These are phyloP conservation scores for Diaporthe sp. DNA, from an alignment of 2,329 filamentous ascomycete species.

Conservation along the genomic window DNA sequence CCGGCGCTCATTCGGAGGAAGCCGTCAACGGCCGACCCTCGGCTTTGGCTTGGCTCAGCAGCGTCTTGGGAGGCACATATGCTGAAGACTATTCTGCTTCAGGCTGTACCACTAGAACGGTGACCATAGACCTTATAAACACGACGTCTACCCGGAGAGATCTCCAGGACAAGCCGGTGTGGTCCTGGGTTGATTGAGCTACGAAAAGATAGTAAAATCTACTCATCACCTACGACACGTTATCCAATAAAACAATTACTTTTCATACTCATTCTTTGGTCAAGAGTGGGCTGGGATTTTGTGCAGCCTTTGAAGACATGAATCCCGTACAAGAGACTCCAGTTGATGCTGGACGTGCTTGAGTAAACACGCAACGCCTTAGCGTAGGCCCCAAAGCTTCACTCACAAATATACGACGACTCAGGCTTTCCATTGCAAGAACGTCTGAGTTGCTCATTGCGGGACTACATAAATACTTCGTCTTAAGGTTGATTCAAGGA, in stretches of 20 bases:
- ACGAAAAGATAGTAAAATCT: too few species aligned
- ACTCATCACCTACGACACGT: too few species aligned
- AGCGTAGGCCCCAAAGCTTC: not conserved
- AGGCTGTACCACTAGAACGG: slow-evolving; percentile 15
- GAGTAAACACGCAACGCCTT: too few species aligned
- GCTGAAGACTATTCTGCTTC: slow-evolving; percentile 16
- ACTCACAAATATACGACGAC: not conserved
- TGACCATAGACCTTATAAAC: slow-evolving; percentile 29
- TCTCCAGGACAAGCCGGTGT: not conserved
- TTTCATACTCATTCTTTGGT: too few species aligned
- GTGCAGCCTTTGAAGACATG: too few species aligned
- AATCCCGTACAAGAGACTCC: too few species aligned
- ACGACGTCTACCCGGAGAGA: not conserved
- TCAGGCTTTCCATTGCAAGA: not conserved
- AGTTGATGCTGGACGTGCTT: too few species aligned
- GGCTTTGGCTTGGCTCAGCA: slow-evolving; percentile 25
- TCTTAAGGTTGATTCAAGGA: not conserved
- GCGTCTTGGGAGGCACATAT: slow-evolving; percentile 25
- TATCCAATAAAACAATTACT: too few species aligned
- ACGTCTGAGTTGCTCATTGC: not conserved
- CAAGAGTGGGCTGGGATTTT: too few species aligned
- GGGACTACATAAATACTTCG: not conserved
- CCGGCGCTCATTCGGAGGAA: slow-evolving; percentile 52
- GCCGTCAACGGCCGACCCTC: slow-evolving; percentile 20
- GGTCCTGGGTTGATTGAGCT: not conserved